A percentile compares a stretch with the other conserved stretches of the same genome.
phyloP scores from a whole-genome alignment of 2,329 filamentous ascomycete species.

The Neonectria sp. region DNA sequence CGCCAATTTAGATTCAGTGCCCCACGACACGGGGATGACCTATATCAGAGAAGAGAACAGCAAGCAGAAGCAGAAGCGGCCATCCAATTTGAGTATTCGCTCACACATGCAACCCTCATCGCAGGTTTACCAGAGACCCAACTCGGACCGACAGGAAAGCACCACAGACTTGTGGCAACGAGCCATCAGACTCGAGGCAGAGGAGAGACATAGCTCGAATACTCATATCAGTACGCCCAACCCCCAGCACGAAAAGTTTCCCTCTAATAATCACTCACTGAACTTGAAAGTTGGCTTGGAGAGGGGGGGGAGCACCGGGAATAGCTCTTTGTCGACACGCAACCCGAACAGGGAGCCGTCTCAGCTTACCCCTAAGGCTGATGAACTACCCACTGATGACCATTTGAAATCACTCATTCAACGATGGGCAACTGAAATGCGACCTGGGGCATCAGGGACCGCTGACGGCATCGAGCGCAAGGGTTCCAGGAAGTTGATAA shows the following conservation, averaged over 20 bases:
- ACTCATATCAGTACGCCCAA: conserved; percentile 18
- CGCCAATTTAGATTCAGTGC: not conserved
- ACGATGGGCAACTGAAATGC: conserved; percentile 40
- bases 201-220: conserved; percentile 35
- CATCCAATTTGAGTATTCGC: conserved; percentile 37
- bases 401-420: conserved; percentile 39
- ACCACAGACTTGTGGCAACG: conserved; percentile 49
- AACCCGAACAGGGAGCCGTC: conserved; percentile 22
- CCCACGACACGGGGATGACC: not conserved
- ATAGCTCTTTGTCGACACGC: conserved; percentile 13
- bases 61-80: conserved; percentile 33
- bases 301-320: conserved; percentile 16
- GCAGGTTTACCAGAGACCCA: conserved; percentile 28
- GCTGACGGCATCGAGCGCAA: conserved; percentile 2
- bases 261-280: conserved; percentile 17
- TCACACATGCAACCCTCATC: conserved; percentile 30
- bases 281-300: conserved; percentile 6
- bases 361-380: conserved; percentile 31
- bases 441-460: conserved; percentile 14
- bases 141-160: conserved; percentile 36
- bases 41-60: conserved; percentile 17
- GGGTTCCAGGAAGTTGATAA: conserved; percentile 22
- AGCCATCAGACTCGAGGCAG: conserved; percentile 45
- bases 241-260: conserved; percentile 3
- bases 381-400: conserved; percentile 27